Percentiles rank a stretch among this genome's conserved stretches.
These are phyloP conservation scores for Scenedesmus sp. DNA, from an alignment of 163 green algal genomes.

Conservation along the genomic window DNA sequence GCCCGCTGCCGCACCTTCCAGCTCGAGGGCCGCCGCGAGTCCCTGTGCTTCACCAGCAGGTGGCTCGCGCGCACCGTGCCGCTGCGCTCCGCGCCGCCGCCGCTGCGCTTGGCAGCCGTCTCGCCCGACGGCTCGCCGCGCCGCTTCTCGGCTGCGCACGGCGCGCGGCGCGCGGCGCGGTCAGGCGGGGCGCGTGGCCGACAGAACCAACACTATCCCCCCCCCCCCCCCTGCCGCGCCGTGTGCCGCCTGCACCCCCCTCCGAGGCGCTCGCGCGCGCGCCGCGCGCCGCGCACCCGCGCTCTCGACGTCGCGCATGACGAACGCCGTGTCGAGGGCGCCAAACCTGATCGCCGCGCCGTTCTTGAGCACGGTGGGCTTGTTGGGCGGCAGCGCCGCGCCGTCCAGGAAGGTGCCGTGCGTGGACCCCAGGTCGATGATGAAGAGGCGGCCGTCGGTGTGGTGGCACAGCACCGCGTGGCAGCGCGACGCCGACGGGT, in stretches of 20 bases:
- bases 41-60: constrained; percentile 89
- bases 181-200: not conserved
- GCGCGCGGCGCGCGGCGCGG: not conserved
- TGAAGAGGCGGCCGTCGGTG: constrained; percentile 69
- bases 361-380: constrained; percentile 69
- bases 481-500: constrained; percentile 50
- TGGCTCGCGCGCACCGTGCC: constrained; percentile 75
- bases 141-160: constrained; percentile 28
- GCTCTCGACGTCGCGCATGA: constrained; percentile 56
- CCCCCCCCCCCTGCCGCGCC: not conserved
- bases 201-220: not conserved
- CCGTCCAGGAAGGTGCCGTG: constrained; percentile 73
- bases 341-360: constrained; percentile 63
- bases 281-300: constrained; percentile 17
- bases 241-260: too few relatives aligned
- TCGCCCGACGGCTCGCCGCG: constrained; percentile 8
- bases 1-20: constrained; percentile 72
- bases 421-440: constrained; percentile 81
- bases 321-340: constrained; percentile 38
- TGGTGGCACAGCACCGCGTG: constrained; percentile 54
- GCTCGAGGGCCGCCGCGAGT: constrained; percentile 68
- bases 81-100: constrained; percentile 8
- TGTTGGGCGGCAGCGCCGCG: constrained; percentile 61
- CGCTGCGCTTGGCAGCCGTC: constrained; percentile 13
- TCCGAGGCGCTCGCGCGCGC: too few relatives aligned